Base-by-base conservation (phyloP, 2,329 filamentous ascomycete genomes). In the Penicillium sp. region DNA sequence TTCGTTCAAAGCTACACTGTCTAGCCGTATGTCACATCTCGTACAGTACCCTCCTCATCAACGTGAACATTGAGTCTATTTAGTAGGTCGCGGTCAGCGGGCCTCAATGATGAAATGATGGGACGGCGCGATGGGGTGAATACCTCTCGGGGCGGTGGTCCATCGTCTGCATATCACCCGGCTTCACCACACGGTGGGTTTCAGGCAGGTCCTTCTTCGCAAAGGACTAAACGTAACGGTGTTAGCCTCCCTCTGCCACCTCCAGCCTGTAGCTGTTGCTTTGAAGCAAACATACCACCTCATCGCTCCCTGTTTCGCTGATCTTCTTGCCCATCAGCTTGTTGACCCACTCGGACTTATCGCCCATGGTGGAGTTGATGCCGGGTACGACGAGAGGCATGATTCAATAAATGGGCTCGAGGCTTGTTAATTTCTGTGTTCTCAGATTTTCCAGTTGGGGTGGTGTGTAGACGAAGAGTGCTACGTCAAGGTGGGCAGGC, bases 371-470 rank as follows among this genome's bases (percentile, higher is more conserved):
- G 37, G 64, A 64, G 61, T 65, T 75, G 59, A 78, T 64, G 44
- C 73, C 70, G 17, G 76, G 75, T 29, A 78, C 68, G 50, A 79
- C 73, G 49, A 79, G 75, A 64, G 77, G 77, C 77, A 79, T 79
- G 33, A 13, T 68, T n/a, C n/a, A n/a, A n/a, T n/a, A n/a, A n/a
- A n/a, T n/a, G n/a, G n/a, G n/a, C n/a, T n/a, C n/a, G n/a, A n/a
- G n/a, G n/a, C n/a, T n/a, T n/a, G n/a, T n/a, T n/a, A n/a, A n/a
- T n/a, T n/a, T n/a, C n/a, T n/a, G n/a, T n/a, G n/a, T n/a, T 27
- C 26, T 27, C 7, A 27, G 26, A 7, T 27, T 6, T 10, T 27
- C 3, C 27, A 39, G 21, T 46, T 46, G 26, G 26, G 26, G 10
- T 27, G 10, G 26, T n/a, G n/a, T 40, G 36, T 40, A 29, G 3